Evolutionary conservation across 495 filamentous ascomycete genomes (phyloP), one percentile per base, ranked within the genome.

Genomic region (Neurospora sp.): DNA sequence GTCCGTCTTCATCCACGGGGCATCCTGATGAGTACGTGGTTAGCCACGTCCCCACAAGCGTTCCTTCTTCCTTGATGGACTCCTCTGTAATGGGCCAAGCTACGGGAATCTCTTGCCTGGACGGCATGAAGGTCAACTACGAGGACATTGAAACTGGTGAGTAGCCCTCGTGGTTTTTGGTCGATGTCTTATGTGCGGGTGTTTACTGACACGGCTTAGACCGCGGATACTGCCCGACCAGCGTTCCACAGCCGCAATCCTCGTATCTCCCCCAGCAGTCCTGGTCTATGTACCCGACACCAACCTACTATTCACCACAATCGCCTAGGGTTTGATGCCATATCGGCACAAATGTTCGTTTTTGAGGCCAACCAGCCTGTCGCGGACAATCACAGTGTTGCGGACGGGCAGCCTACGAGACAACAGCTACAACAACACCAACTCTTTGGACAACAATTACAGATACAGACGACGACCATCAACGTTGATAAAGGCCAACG

Each of bases 1-100:
- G 84, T 69, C 84, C 85, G 3, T 77, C 81, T 0, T 84, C 84
- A 0, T 83, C 83, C 5, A 78, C 83, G 23, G 79, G 73, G 5
- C 77, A 75, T 40, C 77, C 79, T 14, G 83, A 86, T 23, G 84
- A 84, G 7, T 84, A 80, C 66, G 75, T 77, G 18, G 75, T 76
- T 31, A 80, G 79, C 40, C 85, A 83, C 69, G 79, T 83, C 14
- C 79, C 81, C 39, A 80, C 79, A 8, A 83, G 81, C 66, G 77
- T 82, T 39, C 81, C 84, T n/a, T 49, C 79, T 5, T 74, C 79
- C 11, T 78, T 82, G 74, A 77, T 83, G 31, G 81, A 82, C 16
- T 76, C 76, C 39, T 73, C 73, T 9, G 80, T 79, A 38, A 70
- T 81, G 16, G 75, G 77, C 4, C 75, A 76, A 1, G 35, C 49